Conservation (phyloP, 768 basidiomycete genomes). For the Tulasnella sp. region DNA sequence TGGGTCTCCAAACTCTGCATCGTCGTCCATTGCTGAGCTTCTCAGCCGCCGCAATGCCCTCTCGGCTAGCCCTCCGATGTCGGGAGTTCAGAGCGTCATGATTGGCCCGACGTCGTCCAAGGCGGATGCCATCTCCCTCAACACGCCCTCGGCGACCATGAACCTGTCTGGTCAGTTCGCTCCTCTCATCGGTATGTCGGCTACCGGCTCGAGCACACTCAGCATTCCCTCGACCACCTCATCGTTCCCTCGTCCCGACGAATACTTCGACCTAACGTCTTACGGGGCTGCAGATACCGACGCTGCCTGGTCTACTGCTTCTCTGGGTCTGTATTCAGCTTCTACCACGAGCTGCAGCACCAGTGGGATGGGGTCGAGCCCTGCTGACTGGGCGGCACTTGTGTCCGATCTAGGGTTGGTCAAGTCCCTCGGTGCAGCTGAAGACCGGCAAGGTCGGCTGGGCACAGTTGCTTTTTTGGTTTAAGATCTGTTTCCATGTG, state of each 20-base stretch:
- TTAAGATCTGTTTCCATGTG: not conserved
- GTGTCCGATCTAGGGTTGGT: not conserved
- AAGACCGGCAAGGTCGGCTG: not conserved
- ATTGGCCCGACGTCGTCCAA: not conserved
- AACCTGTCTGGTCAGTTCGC: not conserved
- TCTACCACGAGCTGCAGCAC: slow-evolving; percentile 4
- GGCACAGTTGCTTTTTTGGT: slow-evolving; percentile 1
- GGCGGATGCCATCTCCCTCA: not conserved
- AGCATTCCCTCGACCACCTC: not conserved
- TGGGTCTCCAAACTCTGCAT: not conserved
- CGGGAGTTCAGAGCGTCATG: not conserved
- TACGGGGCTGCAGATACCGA: not conserved
- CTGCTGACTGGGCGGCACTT: not conserved
- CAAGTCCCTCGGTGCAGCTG: not conserved
- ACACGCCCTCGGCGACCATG: not conserved
- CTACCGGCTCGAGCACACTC: not conserved
- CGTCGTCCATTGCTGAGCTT: not conserved
- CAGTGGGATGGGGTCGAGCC: not conserved
- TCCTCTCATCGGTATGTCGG: not conserved
- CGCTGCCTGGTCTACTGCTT: not conserved
- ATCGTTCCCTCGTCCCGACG: not conserved
- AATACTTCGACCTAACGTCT: not conserved
- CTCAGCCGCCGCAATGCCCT: not conserved
- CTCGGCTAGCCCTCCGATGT: not conserved
- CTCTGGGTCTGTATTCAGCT: not conserved